Evolutionary conservation across 495 filamentous ascomycete genomes (phyloP).

Genomic region (Symbiotaphrina buchneri): DNA sequence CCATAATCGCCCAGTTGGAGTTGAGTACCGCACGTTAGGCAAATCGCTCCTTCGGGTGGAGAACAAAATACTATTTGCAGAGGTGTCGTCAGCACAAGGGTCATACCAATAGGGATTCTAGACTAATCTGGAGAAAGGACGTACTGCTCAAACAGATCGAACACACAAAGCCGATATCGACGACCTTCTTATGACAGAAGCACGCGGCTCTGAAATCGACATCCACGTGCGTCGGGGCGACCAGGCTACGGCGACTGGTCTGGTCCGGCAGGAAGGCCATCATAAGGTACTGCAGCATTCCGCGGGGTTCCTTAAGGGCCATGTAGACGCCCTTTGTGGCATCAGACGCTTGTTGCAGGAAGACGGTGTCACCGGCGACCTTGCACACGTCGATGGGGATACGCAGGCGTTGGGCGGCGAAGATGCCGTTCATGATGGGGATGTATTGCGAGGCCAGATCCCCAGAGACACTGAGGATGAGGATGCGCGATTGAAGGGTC

Average conservation of each 20-base stretch:
- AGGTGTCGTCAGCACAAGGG: background rate
- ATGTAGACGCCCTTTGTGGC: conserved; percentile 80
- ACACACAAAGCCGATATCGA: conserved; percentile 88
- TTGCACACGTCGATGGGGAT: conserved; percentile 85
- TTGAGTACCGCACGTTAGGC: conserved; percentile 78
- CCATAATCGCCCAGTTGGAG: conserved; percentile 57
- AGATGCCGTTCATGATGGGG: conserved; percentile 92
- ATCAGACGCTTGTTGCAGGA: conserved; percentile 83
- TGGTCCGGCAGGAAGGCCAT: conserved; percentile 77
- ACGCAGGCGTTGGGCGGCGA: conserved; percentile 58
- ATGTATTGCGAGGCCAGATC: conserved; percentile 83
- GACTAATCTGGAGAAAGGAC: conserved; percentile 9
- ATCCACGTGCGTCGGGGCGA: conserved; percentile 57
- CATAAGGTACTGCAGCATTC: conserved; percentile 80
- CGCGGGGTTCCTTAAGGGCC: conserved; percentile 36
- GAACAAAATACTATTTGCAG: conserved; percentile 32
- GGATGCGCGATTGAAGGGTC: conserved; percentile 56
- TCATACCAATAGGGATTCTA: conserved; percentile 10
- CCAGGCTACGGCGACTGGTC: conserved; percentile 35
- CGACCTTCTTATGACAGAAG: conserved; percentile 82
- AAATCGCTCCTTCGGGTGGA: conserved; percentile 40
- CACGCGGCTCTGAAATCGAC: conserved; percentile 95
- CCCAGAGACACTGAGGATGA: conserved; percentile 62
- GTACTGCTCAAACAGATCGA: conserved; percentile 78
- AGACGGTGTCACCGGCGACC: conserved; percentile 68